These are phyloP conservation scores for Colletotrichum salicis DNA, from an alignment of 2,329 filamentous ascomycete genomes.

Conservation along the genomic window DNA sequence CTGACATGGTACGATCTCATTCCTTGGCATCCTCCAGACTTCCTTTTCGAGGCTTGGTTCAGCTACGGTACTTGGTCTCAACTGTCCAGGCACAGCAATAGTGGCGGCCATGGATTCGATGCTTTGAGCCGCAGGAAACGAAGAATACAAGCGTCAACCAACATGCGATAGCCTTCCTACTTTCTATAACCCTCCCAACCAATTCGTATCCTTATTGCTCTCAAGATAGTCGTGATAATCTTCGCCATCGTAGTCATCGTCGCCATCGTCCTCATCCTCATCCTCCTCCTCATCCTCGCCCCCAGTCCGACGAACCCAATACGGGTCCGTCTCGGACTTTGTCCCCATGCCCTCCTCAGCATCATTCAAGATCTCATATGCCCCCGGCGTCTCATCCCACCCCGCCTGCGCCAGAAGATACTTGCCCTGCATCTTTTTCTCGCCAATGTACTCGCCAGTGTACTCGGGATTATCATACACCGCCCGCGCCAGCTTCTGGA, in stretches of 20 bases:
- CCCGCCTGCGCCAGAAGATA: not conserved
- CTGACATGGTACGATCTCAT: not conserved
- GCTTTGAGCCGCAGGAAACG: slow-evolving; percentile 12
- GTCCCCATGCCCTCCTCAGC: not conserved
- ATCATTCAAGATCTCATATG: not conserved
- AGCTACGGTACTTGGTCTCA: not conserved
- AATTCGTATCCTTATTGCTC: too few relatives aligned
- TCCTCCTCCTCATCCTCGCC: not conserved
- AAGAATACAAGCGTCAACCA: slow-evolving; percentile 8
- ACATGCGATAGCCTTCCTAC: not conserved
- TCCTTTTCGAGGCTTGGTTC: not conserved
- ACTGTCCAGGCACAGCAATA: slow-evolving; percentile 10
- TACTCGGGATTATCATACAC: not conserved
- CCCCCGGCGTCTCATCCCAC: not conserved
- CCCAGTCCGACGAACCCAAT: not conserved
- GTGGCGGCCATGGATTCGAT: not conserved
- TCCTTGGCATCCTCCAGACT: not conserved
- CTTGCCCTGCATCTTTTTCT: not conserved
- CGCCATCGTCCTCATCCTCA: not conserved
- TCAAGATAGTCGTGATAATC: too few relatives aligned
- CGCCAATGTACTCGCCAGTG: not conserved
- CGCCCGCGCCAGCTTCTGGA: not conserved
- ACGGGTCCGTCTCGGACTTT: not conserved
- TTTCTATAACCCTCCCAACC: too few relatives aligned
- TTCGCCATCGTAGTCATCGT: not conserved